A percentile compares a stretch with the other conserved stretches of the same genome.
Evolutionary conservation across 1,284 basidiomycete species (phyloP).

Genomic region (Pterula multifida): DNA sequence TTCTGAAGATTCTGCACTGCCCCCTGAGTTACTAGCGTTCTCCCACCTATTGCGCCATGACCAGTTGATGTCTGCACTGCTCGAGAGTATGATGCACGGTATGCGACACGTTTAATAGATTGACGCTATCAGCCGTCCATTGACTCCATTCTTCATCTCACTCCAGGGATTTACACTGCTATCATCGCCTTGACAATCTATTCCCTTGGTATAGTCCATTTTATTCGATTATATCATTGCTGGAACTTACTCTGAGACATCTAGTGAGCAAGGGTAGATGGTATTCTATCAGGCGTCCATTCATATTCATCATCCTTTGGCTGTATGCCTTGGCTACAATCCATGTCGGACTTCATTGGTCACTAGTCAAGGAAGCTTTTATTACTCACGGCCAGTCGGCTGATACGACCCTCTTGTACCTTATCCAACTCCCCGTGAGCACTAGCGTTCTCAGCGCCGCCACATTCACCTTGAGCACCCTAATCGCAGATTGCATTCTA

Average conservation of each 20-base stretch:
- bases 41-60: neutral
- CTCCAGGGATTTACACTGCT: neutral
- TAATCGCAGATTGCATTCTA: neutral
- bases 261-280: neutral
- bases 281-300: neutral
- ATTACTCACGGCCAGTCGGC: neutral
- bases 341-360: neutral
- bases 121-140: neutral
- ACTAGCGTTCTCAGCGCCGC: neutral
- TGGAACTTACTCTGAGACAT: neutral
- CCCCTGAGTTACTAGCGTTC: neutral
- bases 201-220: neutral
- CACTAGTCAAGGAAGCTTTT: neutral
- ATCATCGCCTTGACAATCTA: neutral
- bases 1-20: neutral
- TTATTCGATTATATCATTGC: neutral
- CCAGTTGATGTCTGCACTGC: neutral
- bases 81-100: constrained; percentile 2
- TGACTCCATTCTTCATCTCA: neutral
- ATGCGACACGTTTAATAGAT: neutral
- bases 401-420: neutral
- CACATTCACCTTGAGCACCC: neutral
- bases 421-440: neutral
- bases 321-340: neutral
- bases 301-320: neutral